Percentiles rank a stretch among this genome's conserved stretches.
Evolutionary conservation across 192 early-diverging fungal species (phyloP).

Genomic region (Entomortierella parvispora): DNA sequence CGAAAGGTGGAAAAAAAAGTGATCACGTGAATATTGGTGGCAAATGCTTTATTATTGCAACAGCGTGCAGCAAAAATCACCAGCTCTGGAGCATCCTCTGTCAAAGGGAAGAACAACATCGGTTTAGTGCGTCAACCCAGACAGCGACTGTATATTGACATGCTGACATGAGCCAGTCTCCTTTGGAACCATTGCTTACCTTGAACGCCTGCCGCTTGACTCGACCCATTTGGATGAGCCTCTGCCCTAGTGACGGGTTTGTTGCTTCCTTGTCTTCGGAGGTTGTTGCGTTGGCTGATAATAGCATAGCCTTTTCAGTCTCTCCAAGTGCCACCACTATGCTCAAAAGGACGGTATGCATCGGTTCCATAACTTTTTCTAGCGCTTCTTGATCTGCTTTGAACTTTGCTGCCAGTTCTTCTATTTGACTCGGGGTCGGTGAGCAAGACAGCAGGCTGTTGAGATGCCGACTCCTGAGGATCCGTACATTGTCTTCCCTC

Average conservation of each 20-base stretch:
- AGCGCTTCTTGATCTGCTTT: conserved; percentile 17
- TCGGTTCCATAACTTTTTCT: conserved; percentile 14
- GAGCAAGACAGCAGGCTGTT: conserved; percentile 26
- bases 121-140: background rate
- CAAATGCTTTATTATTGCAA: too few relatives aligned
- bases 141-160: too few relatives aligned
- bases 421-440: conserved; percentile 3
- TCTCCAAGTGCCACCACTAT: conserved; percentile 18
- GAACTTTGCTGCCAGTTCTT: conserved; percentile 1
- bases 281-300: background rate
- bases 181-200: background rate
- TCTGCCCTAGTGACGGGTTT: background rate
- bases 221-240: conserved; percentile 10
- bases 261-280: background rate
- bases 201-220: conserved; percentile 30
- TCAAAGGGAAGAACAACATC: too few relatives aligned
- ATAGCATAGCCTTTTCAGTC: background rate
- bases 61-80: too few relatives aligned
- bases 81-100: too few relatives aligned
- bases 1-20: too few relatives aligned
- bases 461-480: conserved; percentile 38
- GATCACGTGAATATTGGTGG: too few relatives aligned
- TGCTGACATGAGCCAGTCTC: too few relatives aligned
- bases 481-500: conserved; percentile 12
- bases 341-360: conserved; percentile 21